Conservation (phyloP, 2,329 filamentous ascomycete genomes). For the Niveomyces coronatus region DNA sequence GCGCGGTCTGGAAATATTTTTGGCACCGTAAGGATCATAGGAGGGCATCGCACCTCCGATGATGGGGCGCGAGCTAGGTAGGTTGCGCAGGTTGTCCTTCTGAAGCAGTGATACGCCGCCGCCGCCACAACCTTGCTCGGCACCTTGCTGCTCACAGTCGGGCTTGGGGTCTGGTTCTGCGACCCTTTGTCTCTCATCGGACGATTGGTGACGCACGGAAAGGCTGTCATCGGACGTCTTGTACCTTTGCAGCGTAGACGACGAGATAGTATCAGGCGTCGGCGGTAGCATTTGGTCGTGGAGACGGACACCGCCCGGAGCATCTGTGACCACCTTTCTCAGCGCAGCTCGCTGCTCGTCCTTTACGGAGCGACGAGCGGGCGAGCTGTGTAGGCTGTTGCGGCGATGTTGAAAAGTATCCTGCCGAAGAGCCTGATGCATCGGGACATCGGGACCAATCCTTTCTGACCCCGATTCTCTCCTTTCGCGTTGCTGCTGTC, state of each 20-base stretch:
- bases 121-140: conserved; percentile 5
- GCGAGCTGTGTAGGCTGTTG: conserved; percentile 13
- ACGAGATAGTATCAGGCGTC: conserved; percentile 50
- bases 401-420: conserved; percentile 2
- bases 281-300: conserved; percentile 40
- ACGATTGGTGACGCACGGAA: conserved; percentile 19
- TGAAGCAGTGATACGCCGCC: conserved; percentile 7
- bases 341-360: conserved; percentile 39
- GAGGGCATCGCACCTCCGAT: background rate
- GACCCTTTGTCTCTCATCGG: conserved; percentile 19
- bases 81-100: background rate
- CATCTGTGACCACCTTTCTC: conserved; percentile 39
- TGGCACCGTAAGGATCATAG: conserved; percentile 7
- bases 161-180: conserved; percentile 1
- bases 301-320: conserved; percentile 28
- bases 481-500: conserved; percentile 40
- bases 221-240: conserved; percentile 42
- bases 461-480: conserved; percentile 18
- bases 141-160: background rate
- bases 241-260: conserved; percentile 40
- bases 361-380: conserved; percentile 22
- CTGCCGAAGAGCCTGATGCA: background rate
- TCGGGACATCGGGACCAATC: background rate
- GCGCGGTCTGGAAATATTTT: conserved; percentile 30
- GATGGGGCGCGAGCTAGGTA: background rate